Base-by-base conservation (phyloP, 2,329 filamentous ascomycete species). In the Fusarium transvaalense region DNA sequence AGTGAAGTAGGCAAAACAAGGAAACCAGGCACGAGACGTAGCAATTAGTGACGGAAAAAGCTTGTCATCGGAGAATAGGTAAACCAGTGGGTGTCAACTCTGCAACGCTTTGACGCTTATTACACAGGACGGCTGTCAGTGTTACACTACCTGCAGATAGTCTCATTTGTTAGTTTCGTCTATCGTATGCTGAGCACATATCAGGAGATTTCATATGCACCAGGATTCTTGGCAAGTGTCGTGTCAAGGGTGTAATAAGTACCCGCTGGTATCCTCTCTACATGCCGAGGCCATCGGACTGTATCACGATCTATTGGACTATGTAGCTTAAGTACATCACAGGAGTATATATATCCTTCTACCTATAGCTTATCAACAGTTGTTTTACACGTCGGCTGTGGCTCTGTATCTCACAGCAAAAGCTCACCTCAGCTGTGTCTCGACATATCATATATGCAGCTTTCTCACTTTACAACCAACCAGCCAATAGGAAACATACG, bases 11-110 rank as follows among this genome's bases (percentile, higher is more conserved):
- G 19, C 39, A 37, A 61, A 53, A 61, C 58, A 54, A 25, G 56
- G 46, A 61, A 61, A 25, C 15, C 19, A 21, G 27, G 58, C 58
- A 61, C 56, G 41, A 61, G 58, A 61, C 58, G 53, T 15, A 35
- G 5, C 38, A 48, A 5, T 21, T 50, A 15, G 25, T 21, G 32
- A 21, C 32, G 23, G 34, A 19, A 38, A 52, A 37, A 52, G 43
- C 21, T 60, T 38, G 56, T 34, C 56, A 39, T 58, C 34, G 46
- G 59, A 61, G 39, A 61, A 54, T 55, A 61, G 23, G 14, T 10
- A 23, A 23, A 14, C 34, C 23, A 23, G n/a, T 29, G 29, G 5
- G 38, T 56, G 10, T 45, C 34, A 29, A 35, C 21, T 31, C 25
- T 9, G 41, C 25, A 35, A 15, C 25, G 17, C 32, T 29, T 27